phyloP scores from a whole-genome alignment of 345 rosid species.

The Brassica rapa region DNA sequence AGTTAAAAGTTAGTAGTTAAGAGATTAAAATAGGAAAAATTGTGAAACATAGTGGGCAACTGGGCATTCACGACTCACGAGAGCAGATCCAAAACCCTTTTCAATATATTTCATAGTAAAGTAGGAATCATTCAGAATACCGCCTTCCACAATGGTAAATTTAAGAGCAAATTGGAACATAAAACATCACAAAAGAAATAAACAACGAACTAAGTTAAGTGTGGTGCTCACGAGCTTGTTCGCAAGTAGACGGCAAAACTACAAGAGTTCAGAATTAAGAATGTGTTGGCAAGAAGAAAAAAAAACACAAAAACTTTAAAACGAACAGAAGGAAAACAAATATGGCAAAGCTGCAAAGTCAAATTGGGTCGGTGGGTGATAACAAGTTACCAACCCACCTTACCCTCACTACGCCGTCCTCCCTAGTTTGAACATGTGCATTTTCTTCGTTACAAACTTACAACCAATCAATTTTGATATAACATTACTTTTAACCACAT shows the following conservation, averaged over 20 bases:
- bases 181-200: neutral
- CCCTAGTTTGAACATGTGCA: conserved; percentile 24
- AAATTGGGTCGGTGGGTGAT: conserved; percentile 39
- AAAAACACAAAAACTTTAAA: neutral
- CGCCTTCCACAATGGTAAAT: neutral
- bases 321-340: neutral
- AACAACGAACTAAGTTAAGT: conserved; percentile 9
- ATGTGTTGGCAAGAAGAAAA: conserved; percentile 3
- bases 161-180: neutral
- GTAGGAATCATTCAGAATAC: conserved; percentile 22
- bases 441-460: neutral
- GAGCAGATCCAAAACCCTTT: conserved; percentile 21
- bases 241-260: conserved; percentile 27
- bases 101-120: conserved; percentile 14
- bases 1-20: neutral
- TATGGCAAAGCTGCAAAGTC: conserved; percentile 37
- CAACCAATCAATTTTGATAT: neutral
- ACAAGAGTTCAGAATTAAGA: conserved; percentile 25
- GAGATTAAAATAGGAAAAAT: neutral
- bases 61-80: conserved; percentile 34
- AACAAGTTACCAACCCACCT: conserved; percentile 7
- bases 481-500: neutral
- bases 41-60: conserved; percentile 25
- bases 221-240: conserved; percentile 35
- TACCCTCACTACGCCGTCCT: conserved; percentile 23